Evolutionary conservation across 495 filamentous ascomycete species (phyloP).

Genomic region (Annulohypoxylon maeteangense): DNA sequence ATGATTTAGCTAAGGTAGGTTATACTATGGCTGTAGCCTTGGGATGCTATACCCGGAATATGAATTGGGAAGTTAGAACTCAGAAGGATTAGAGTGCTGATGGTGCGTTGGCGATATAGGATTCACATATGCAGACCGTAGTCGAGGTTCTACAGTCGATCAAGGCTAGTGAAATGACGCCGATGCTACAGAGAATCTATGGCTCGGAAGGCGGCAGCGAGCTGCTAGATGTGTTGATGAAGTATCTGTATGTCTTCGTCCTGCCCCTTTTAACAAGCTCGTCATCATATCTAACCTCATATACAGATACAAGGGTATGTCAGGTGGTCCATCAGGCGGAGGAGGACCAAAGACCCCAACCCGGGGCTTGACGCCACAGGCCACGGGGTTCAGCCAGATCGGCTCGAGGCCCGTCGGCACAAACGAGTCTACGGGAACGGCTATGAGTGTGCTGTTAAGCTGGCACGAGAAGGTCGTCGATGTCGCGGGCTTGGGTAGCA

Average conservation of each 20-base stretch:
- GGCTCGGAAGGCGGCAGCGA: slow-evolving; percentile 75
- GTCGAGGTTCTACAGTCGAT: slow-evolving; percentile 90
- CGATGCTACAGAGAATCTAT: slow-evolving; percentile 81
- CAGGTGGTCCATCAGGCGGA: slow-evolving; percentile 47
- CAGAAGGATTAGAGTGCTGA: slow-evolving; percentile 22
- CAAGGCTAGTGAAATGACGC: slow-evolving; percentile 89
- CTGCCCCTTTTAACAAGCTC: background rate
- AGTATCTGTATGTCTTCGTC: slow-evolving; percentile 69
- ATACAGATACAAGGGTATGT: slow-evolving; percentile 85
- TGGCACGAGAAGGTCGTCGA: slow-evolving; percentile 98
- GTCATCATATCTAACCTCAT: slow-evolving; percentile 21
- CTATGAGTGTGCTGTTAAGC: slow-evolving; percentile 91
- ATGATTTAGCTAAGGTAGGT: slow-evolving; percentile 76
- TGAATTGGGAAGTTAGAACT: background rate
- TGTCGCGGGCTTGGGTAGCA: slow-evolving; percentile 84
- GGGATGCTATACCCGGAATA: background rate
- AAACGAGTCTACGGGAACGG: slow-evolving; percentile 81
- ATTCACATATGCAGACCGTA: slow-evolving; percentile 81
- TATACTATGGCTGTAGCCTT: slow-evolving; percentile 7
- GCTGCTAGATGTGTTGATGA: slow-evolving; percentile 77
- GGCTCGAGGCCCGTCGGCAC: slow-evolving; percentile 69
- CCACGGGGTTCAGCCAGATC: slow-evolving; percentile 85
- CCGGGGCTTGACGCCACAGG: slow-evolving; percentile 73
- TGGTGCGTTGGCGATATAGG: slow-evolving; percentile 56
- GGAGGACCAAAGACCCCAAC: slow-evolving; percentile 58